Conservation (phyloP, 2,329 filamentous ascomycete species). For the Aureobasidium sp. region DNA sequence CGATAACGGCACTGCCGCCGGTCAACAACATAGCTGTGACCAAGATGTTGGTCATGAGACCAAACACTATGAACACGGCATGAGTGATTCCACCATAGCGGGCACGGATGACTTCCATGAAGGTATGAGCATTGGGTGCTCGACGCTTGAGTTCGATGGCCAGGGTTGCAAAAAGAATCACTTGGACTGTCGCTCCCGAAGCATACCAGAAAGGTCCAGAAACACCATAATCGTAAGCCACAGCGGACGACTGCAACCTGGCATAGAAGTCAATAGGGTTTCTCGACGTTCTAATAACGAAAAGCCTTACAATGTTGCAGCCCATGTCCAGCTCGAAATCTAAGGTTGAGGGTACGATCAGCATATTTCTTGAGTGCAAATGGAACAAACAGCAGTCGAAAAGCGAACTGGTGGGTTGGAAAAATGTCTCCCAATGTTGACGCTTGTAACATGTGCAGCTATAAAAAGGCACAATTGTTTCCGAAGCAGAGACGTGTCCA, state of each 20-base stretch:
- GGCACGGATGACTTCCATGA: constrained; percentile 71
- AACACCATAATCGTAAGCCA: constrained; percentile 64
- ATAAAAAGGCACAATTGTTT: too few relatives aligned
- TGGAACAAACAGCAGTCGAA: too few relatives aligned
- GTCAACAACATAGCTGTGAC: constrained; percentile 86
- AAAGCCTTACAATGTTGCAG: too few relatives aligned
- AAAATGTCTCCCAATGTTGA: too few relatives aligned
- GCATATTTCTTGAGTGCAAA: too few relatives aligned
- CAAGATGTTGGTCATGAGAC: constrained; percentile 67
- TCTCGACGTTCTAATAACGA: too few relatives aligned
- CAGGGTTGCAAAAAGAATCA: constrained; percentile 81
- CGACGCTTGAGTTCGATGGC: constrained; percentile 84
- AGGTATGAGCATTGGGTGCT: constrained; percentile 75
- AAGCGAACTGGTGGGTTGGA: too few relatives aligned
- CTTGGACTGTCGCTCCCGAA: constrained; percentile 69
- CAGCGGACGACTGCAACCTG: constrained; percentile 63
- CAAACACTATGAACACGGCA: constrained; percentile 73
- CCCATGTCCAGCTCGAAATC: too few relatives aligned
- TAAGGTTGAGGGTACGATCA: too few relatives aligned
- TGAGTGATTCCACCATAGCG: constrained; percentile 70
- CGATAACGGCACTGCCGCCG: constrained; percentile 70
- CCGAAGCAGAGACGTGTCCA: too few relatives aligned
- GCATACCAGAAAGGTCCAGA: constrained; percentile 62
- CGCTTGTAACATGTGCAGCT: too few relatives aligned
- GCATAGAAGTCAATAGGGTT: too few relatives aligned